Evolutionary conservation across 306 rosid species (phyloP).

Genomic region (Aeschynomene evenia): DNA sequence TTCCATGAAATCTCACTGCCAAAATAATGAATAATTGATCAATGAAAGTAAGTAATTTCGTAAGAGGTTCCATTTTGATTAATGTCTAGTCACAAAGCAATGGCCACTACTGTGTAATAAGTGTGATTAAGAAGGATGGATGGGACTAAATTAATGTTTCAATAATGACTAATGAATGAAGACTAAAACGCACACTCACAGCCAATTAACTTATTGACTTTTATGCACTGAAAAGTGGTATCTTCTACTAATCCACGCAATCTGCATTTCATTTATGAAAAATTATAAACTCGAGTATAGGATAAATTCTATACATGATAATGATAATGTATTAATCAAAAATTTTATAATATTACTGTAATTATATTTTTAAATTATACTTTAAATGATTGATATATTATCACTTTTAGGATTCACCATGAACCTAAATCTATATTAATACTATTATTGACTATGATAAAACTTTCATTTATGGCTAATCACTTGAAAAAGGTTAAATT

Average conservation of each 20-base stretch:
- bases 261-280: slow-evolving; percentile 4
- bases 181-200: background rate
- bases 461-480: too few species aligned
- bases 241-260: background rate
- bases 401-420: too few species aligned
- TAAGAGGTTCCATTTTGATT: background rate
- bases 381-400: too few species aligned
- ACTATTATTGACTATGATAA: too few species aligned
- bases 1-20: background rate
- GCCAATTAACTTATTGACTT: background rate
- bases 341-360: too few species aligned
- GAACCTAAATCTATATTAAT: too few species aligned
- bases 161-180: background rate
- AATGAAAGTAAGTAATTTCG: background rate
- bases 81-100: background rate
- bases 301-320: too few species aligned
- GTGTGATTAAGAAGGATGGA: background rate
- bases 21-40: background rate
- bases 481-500: too few species aligned
- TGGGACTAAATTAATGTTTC: background rate
- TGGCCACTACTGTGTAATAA: background rate
- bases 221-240: background rate
- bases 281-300: too few species aligned
- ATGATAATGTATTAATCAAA: too few species aligned
- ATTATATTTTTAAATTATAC: too few species aligned